These are phyloP conservation scores for Penicillium salamii DNA, from an alignment of 495 filamentous ascomycete genomes.

Conservation along the genomic window DNA sequence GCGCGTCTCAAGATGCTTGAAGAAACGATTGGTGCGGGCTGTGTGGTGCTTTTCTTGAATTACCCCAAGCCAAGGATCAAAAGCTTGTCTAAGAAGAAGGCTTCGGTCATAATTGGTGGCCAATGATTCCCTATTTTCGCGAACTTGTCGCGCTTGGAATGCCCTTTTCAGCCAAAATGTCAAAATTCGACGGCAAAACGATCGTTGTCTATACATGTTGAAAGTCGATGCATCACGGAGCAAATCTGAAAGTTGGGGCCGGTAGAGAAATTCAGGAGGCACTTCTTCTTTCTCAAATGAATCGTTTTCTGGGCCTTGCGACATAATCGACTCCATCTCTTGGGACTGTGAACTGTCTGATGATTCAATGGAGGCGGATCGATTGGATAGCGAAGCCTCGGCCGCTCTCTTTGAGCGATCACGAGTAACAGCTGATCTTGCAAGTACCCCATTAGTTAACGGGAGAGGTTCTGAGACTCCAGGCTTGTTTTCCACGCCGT, in stretches of 20 bases:
- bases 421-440: conserved; percentile 36
- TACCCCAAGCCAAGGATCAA: conserved; percentile 56
- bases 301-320: conserved; percentile 25
- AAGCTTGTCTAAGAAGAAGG: conserved; percentile 53
- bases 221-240: conserved; percentile 59
- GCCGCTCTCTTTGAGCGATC: conserved; percentile 35
- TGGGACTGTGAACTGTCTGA: conserved; percentile 22
- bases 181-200: conserved; percentile 45
- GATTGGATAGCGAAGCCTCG: conserved; percentile 17
- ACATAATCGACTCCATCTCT: conserved; percentile 24
- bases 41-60: conserved; percentile 46
- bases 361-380: conserved; percentile 23
- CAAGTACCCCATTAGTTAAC: conserved; percentile 26
- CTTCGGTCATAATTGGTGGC: conserved; percentile 51
- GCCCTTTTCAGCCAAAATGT: conserved; percentile 55
- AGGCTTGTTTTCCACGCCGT: conserved; percentile 24
- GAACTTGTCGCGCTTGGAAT: conserved; percentile 40
- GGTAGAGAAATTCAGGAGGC: conserved; percentile 43
- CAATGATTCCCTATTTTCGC: conserved; percentile 44
- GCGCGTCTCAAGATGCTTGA: conserved; percentile 57
- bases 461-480: conserved; percentile 10
- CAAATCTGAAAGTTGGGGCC: conserved; percentile 55
- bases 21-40: conserved; percentile 57
- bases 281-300: conserved; percentile 27
- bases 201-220: conserved; percentile 49